Base-by-base conservation (phyloP, 2,329 filamentous ascomycete genomes). In the Colletotrichum acutatum region DNA sequence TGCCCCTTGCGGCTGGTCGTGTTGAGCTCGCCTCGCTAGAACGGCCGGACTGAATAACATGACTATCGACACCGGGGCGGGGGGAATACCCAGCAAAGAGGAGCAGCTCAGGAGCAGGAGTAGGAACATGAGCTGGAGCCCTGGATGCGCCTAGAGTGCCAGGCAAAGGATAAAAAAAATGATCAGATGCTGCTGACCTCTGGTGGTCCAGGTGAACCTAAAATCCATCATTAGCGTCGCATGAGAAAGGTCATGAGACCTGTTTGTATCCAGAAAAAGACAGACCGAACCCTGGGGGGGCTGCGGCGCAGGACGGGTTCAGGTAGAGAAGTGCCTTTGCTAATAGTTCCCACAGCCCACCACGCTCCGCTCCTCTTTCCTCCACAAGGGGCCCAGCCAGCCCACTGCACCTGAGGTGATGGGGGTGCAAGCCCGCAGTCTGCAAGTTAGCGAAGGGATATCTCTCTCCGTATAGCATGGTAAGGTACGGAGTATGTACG, bases 191-290 rank as follows among this genome's bases (percentile, higher is more conserved):
- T 74, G 72, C 72, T 69, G 72, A 69, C 64, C 70, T 70, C 46
- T 74, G 24, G 66, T 74, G 70, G 67, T 53, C 70, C 74, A 76
- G 68, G 74, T 76, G 74, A 71, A 67, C 70, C 65, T 74, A 74
- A 75, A 74, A 74, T 69, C 71, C 52, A 64, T 63, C 67, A 52
- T 62, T 76, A 76, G 74, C 74, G 74, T 74, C 49, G 71, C 70
- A 74, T 74, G 57, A 57, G 37, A 26, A 56, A 63, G 74, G 74
- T 76, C 74, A 76, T 76, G 74, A 71, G 74, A 76, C 74, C 74
- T 71, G 65, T 66, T 68, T 74, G 74, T 72, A 74, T 71, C 73
- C 70, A 75, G 68, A 74, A 72, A 66, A 69, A 61, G 65, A 70
- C 67, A 37, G 58, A 65, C 57, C 58, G 62, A 72, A 70, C 65